phyloP scores from a whole-genome alignment of 352 stramenopile genomes.

The Pythium phragmiticola region DNA sequence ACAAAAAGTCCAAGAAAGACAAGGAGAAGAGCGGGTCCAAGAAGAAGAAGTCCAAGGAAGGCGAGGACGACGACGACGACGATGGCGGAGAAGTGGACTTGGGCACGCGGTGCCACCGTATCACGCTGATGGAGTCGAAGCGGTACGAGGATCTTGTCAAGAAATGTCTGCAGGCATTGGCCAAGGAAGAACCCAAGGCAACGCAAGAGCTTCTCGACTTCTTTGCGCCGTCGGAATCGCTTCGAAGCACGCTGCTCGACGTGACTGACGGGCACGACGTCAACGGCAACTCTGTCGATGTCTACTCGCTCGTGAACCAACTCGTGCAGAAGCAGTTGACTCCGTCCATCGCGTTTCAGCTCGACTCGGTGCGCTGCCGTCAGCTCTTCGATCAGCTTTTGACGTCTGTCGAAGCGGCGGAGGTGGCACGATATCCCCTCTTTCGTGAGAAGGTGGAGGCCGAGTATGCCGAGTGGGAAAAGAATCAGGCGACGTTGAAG shows the following conservation, averaged over 20 bases:
- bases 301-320: conserved; percentile 71
- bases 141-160: conserved; percentile 97
- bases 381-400: conserved; percentile 85
- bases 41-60: conserved; percentile 70
- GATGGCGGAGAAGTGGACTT: conserved; percentile 69
- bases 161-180: conserved; percentile 86
- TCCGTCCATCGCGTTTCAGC: conserved; percentile 86
- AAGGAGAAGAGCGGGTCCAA: conserved; percentile 33
- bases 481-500: conserved; percentile 89
- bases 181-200: conserved; percentile 85
- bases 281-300: conserved; percentile 63
- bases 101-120: conserved; percentile 86
- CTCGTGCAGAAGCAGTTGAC: conserved; percentile 60
- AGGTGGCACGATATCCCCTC: conserved; percentile 75
- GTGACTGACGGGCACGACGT: conserved; percentile 46
- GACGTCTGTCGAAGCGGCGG: conserved; percentile 66
- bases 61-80: conserved; percentile 65
- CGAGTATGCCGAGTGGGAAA: conserved; percentile 88
- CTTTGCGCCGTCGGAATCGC: conserved; percentile 67
- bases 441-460: conserved; percentile 93
- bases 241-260: conserved; percentile 60
- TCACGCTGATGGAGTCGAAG: conserved; percentile 97
- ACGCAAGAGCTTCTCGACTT: conserved; percentile 83
- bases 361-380: conserved; percentile 86
- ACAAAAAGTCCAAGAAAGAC: conserved; percentile 36